phyloP scores from a whole-genome alignment of 768 basidiomycete genomes.

The Lactarius psammicola region DNA sequence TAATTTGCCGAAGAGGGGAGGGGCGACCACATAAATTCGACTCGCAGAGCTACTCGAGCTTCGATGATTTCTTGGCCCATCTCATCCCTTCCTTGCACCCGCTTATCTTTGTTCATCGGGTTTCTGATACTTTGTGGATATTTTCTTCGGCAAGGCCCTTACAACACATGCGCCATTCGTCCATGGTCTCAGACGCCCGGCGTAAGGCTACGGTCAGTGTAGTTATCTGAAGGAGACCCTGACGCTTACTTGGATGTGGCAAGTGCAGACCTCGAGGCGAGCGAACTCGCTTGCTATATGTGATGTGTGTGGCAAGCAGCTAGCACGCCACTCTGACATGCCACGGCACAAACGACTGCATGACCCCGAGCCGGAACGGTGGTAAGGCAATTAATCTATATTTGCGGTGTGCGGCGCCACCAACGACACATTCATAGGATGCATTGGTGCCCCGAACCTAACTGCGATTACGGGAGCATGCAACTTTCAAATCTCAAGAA shows the following conservation, averaged over 20 bases:
- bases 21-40: slow-evolving; percentile 18
- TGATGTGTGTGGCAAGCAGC: slow-evolving; percentile 25
- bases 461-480: slow-evolving; percentile 24
- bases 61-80: background rate
- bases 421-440: slow-evolving; percentile 15
- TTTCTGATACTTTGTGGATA: background rate
- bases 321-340: slow-evolving; percentile 30
- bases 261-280: slow-evolving; percentile 8
- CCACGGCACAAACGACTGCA: slow-evolving; percentile 32
- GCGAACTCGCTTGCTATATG: slow-evolving; percentile 14
- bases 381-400: slow-evolving; percentile 17
- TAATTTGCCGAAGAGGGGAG: slow-evolving; percentile 13
- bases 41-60: background rate
- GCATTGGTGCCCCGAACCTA: slow-evolving; percentile 25
- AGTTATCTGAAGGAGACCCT: background rate
- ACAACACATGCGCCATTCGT: background rate
- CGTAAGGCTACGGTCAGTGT: slow-evolving; percentile 8
- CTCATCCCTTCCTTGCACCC: background rate
- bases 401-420: background rate
- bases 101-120: background rate
- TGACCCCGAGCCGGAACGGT: slow-evolving; percentile 24
- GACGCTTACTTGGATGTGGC: background rate
- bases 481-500: slow-evolving; percentile 25
- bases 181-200: background rate
- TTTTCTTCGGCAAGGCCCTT: background rate